Conservation (phyloP, 2,329 filamentous ascomycete species). For the Trichoderma semiorbis region DNA sequence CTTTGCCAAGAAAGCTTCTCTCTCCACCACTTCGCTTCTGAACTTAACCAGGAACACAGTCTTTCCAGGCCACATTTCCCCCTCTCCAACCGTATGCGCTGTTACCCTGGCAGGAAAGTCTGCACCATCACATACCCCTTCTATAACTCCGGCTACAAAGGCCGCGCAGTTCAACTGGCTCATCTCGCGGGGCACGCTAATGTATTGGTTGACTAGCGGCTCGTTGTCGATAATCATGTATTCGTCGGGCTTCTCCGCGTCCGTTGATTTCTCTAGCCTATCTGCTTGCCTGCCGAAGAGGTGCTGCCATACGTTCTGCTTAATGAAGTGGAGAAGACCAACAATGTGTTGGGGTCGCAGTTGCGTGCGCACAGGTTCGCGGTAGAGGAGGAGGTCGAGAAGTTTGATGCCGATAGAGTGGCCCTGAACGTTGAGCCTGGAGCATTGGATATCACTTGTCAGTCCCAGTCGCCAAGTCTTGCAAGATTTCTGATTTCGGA, state of each 20-base stretch:
- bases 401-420: conserved; percentile 92
- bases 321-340: conserved; percentile 89
- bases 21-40: conserved; percentile 82
- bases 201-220: conserved; percentile 89
- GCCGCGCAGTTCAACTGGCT: conserved; percentile 94
- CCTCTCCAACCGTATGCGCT: conserved; percentile 71
- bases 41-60: conserved; percentile 97
- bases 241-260: conserved; percentile 80
- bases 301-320: conserved; percentile 85
- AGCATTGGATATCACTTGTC: neutral
- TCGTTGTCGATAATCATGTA: conserved; percentile 99
- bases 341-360: conserved; percentile 84
- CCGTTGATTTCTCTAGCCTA: conserved; percentile 82
- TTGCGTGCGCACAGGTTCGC: conserved; percentile 66
- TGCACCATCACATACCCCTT: conserved; percentile 91
- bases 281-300: conserved; percentile 90
- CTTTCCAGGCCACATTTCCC: conserved; percentile 91
- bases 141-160: conserved; percentile 90
- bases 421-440: conserved; percentile 73
- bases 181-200: conserved; percentile 93
- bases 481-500: neutral
- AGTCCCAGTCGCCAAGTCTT: neutral
- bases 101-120: conserved; percentile 86
- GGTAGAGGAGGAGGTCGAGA: conserved; percentile 90
- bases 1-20: conserved; percentile 77